Base-by-base conservation (phyloP, 805 yeast genomes). In the Lachancea quebecensis region DNA sequence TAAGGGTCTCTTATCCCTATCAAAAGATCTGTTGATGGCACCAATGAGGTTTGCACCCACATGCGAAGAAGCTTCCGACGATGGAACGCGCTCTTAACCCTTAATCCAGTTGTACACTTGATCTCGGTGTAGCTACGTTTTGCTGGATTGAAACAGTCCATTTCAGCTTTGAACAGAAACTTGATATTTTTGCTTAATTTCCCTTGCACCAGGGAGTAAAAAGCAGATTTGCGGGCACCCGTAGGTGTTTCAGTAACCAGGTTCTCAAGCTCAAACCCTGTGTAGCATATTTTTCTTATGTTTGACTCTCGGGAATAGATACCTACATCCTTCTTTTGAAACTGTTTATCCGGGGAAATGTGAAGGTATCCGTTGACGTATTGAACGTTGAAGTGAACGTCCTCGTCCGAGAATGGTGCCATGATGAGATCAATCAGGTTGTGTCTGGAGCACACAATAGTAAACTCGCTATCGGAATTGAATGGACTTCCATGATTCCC, bases 211-310 rank as follows among this genome's bases (percentile, higher is more conserved):
- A 62, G 49, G 1, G 64, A 56, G 39, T 37, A 60, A 54, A 29
- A 51, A 41, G 11, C 54, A 50, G 14, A 46, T 11, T 17, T 35
- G 33, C 0, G 38, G 39, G 16, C 36, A 2, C 17, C 36, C 9
- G 35, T 18, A 4, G 15, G 10, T 4, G 36, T 38, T 10, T 30
- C 41, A 10, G 57, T 52, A 2, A 64, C 38, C 15, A 58, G 44
- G 45, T 57, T 50, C 42, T 64, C 68, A 8, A 64, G 50, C 6
- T 59, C 64, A 45, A 59, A 59, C 3, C 68, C 68, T 15, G 63
- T 57, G 38, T 58, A 54, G 38, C 56, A 48, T 17, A 59, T 53
- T 39, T 53, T 57, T 15, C 50, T 49, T 3, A 42, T 41, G 14
- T 35, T 38, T 2, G 40, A 9, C 34, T 50, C 42, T 11, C 36